Base-by-base conservation (phyloP, 495 filamentous ascomycete genomes). In the Lophiostoma macrostomum region DNA sequence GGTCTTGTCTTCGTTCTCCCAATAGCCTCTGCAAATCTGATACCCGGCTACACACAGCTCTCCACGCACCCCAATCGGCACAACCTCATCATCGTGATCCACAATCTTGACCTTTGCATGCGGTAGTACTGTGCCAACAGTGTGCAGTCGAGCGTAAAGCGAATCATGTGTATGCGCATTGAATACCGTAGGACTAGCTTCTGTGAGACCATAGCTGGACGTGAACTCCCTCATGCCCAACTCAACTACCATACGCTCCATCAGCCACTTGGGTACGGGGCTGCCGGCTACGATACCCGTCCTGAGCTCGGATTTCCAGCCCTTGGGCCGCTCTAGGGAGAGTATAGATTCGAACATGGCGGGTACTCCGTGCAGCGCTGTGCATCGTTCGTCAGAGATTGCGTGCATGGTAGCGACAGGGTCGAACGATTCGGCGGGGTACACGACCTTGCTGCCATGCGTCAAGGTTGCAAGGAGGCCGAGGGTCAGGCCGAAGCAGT, bases 401-500 rank as follows among this genome's bases (percentile, higher is more conserved):
- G 82, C 79, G 43, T 71, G 70, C 16, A 86, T 66, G 0, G 79
- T 79, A 0, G 80, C 79, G 13, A 69, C 61, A 5, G 83, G 70
- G 54, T 83, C 78, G 56, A 88, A 88, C 2, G 78, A 76, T 53
- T 83, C 80, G 45, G 74, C 72, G 4, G 84, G 83, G 61, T 84
- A 83, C 25, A 86, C 75, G 50, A 85, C 80, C 58, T 80, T 84
- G 37, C 78, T 74, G 29, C 83, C 83, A 64, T 86, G 83, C 0
- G 82, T 85, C 34, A 86, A 66, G 28, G 80, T 76, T 0, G 83
- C 76, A 60, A 86, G 74, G 58, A 88, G 75, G 6, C 84, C 84
- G 14, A 88, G 75, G 19, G 86, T 83, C 22, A 88, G 76, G 12
- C 83, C 83, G 63, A 88, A 88, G 72, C 84, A 87, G 69, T 87